Conservation (phyloP, 495 filamentous ascomycete genomes). For the Penicillium lividum region DNA sequence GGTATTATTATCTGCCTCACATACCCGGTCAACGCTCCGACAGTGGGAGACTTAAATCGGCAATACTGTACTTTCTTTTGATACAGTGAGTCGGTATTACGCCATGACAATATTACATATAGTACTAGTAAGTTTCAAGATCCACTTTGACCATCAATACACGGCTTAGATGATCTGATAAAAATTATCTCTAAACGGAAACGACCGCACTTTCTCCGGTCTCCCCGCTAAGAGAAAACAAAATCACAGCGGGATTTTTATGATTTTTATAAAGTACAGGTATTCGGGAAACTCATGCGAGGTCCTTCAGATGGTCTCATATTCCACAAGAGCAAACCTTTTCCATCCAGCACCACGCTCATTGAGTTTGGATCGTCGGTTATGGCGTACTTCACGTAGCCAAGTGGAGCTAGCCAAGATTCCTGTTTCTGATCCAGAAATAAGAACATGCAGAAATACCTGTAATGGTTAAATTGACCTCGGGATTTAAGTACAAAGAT, state of each 20-base stretch:
- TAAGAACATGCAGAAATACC: neutral
- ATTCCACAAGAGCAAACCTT: neutral
- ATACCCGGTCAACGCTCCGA: neutral
- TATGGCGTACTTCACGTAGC: neutral
- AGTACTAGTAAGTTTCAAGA: neutral
- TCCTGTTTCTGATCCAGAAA: neutral
- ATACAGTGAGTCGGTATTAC: neutral
- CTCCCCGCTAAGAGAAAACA: too few species aligned
- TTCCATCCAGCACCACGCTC: neutral
- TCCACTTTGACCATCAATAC: too few species aligned
- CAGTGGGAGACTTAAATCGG: neutral
- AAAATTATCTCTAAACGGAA: slow-evolving; percentile 5
- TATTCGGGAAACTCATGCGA: too few species aligned
- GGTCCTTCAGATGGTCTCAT: neutral
- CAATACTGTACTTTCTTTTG: neutral
- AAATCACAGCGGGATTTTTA: neutral
- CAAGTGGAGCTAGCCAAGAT: neutral
- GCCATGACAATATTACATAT: slow-evolving; percentile 11
- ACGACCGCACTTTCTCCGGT: too few species aligned
- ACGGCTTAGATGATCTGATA: slow-evolving; percentile 13
- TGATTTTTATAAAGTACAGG: neutral
- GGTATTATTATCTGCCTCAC: neutral
- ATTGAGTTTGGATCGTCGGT: neutral
- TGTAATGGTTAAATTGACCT: neutral
- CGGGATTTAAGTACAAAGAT: neutral